Percentiles rank a stretch among this genome's conserved stretches.
Conservation (phyloP, 208 protist genomes). For the Naegleria lovaniensis region DNA sequence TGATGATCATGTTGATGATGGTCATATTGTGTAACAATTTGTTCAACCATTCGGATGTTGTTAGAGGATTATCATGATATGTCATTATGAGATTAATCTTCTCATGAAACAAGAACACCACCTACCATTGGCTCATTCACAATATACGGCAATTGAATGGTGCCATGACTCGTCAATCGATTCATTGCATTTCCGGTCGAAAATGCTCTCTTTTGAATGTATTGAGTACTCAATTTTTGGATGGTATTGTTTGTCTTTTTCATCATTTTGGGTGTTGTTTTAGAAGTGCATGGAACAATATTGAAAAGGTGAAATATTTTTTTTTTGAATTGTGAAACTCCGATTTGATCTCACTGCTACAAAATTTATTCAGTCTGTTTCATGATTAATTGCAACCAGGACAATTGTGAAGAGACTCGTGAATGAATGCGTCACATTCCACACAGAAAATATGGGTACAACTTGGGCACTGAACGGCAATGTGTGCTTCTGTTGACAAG, state of each 20-base stretch:
- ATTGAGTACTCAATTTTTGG: neutral
- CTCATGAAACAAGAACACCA: neutral
- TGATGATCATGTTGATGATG: no score
- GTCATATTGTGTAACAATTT: no score
- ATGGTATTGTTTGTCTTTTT: neutral
- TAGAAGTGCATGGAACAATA: no score
- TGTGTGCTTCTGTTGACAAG: neutral
- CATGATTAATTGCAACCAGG: conserved; percentile 56
- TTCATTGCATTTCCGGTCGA: neutral
- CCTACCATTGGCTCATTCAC: neutral
- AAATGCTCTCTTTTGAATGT: neutral
- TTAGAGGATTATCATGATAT: no score
- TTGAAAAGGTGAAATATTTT: no score
- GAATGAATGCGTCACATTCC: conserved; percentile 64
- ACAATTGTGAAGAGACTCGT: conserved; percentile 66
- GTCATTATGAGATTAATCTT: no score
- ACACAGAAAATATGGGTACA: conserved; percentile 56
- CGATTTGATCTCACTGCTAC: no score
- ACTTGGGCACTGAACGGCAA: conserved; percentile 42
- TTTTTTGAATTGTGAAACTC: no score
- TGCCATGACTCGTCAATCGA: neutral
- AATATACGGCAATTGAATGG: neutral
- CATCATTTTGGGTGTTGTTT: neutral
- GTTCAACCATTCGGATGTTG: no score
- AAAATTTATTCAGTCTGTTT: no score